Base-by-base conservation (phyloP, 345 rosid genomes). In the Salix purpurea region DNA sequence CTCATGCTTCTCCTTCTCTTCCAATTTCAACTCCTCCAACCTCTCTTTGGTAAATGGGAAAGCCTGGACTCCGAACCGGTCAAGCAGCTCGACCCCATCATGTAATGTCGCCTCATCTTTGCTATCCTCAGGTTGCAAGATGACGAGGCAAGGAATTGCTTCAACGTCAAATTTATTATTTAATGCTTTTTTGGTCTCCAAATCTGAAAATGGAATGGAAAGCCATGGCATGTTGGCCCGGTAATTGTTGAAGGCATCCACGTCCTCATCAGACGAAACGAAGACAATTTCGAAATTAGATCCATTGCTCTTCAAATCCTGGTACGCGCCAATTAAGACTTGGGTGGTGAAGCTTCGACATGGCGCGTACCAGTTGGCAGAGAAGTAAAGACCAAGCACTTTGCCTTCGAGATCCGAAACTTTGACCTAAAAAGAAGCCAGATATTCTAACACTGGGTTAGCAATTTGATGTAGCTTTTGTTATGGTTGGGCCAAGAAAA, bases 151-250 rank as follows among this genome's bases (percentile, higher is more conserved):
- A 64, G 93, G 93, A 75, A 90, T 84, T 39, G 87, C 84, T 78
- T 90, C 93, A 4, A 90, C 65, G 9, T 88, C 79, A 48, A 84
- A 88, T 62, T 85, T 87, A 9, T 69, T 67, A 39, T 76, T 87
- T 73, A 90, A 70, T 0, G 87, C 79, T 74, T 84, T 88, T 86
- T 86, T 88, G 6, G 91, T 78, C 79, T 86, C 86, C 82, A 90
- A 26, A 69, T 90, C 91, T 1, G 91, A 82, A 64, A 83, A 88
- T 34, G 93, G 93, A 62, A 90, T 54, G 0, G 90, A 76, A 2
- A 90, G 86, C 91, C 93, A 90, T 1, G 91, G 90, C 93, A 90
- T 88, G 71, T 67, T 30, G n/a, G 86, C 70, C 2, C 77, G 86
- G 24, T 87, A 90, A n/a, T n/a, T 61, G 77, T 85, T 82, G 85